Conservation (phyloP, 2,329 filamentous ascomycete genomes). For the Exophiala sp. region DNA sequence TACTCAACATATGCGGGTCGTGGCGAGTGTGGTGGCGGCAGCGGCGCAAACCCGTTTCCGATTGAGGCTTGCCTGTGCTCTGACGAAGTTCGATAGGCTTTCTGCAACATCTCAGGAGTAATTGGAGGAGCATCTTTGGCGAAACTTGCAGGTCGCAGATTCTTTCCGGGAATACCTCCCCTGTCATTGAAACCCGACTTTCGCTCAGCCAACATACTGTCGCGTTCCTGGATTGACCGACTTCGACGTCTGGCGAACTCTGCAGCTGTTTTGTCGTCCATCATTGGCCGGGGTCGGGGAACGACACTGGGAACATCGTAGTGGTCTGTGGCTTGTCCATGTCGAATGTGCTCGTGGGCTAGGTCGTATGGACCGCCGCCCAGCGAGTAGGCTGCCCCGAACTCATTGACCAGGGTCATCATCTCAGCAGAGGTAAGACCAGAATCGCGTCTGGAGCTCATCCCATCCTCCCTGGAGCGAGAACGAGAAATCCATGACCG, state of each 20-base stretch:
- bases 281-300: constrained; percentile 20
- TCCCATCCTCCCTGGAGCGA: constrained; percentile 17
- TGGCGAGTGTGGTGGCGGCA: constrained; percentile 26
- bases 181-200: constrained; percentile 25
- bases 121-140: constrained; percentile 24
- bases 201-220: constrained; percentile 3
- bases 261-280: constrained; percentile 24
- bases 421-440: constrained; percentile 14
- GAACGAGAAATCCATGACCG: constrained; percentile 23
- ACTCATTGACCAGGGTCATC: constrained; percentile 20
- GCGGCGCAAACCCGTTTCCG: constrained; percentile 1
- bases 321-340: constrained; percentile 4
- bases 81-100: constrained; percentile 20
- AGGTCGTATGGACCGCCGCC: constrained; percentile 24
- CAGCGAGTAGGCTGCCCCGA: constrained; percentile 18
- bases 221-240: constrained; percentile 17
- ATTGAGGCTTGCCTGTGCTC: constrained; percentile 12
- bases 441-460: constrained; percentile 8
- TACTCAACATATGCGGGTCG: constrained; percentile 21
- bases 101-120: constrained; percentile 21
- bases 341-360: constrained; percentile 8
- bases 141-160: constrained; percentile 20
- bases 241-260: constrained; percentile 21
- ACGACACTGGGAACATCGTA: constrained; percentile 8
- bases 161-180: constrained; percentile 26